Conservation (phyloP, 306 rosid genomes). For the Cicer bijugum region DNA sequence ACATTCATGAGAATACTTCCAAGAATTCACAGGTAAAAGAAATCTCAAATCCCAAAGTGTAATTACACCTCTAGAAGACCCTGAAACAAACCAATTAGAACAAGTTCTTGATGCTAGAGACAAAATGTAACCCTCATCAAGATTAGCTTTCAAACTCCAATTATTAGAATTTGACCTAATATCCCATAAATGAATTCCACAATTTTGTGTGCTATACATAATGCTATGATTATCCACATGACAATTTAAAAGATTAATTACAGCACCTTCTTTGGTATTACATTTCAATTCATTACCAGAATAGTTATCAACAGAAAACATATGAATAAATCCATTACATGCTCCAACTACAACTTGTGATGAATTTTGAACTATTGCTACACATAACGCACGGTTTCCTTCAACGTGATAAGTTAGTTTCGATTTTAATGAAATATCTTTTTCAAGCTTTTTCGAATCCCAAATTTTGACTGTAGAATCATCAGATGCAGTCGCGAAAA, state of each 20-base stretch:
- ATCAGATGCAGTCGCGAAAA: conserved; percentile 91
- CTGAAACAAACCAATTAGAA: conserved; percentile 97
- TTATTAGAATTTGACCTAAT: conserved; percentile 74
- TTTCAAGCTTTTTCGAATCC: conserved; percentile 92
- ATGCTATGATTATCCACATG: conserved; percentile 64
- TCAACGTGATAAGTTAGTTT: conserved; percentile 91
- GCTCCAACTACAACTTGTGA: conserved; percentile 92
- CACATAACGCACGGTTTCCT: conserved; percentile 88
- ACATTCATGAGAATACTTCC: conserved; percentile 85
- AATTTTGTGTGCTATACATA: conserved; percentile 91
- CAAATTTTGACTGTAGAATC: conserved; percentile 96
- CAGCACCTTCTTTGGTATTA: conserved; percentile 87
- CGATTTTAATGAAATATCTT: conserved; percentile 94
- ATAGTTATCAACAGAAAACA: conserved; percentile 91
- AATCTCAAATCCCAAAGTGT: conserved; percentile 98
- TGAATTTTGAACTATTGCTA: conserved; percentile 80
- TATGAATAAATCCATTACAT: conserved; percentile 87
- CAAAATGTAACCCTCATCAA: conserved; percentile 85
- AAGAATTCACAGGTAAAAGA: conserved; percentile 81
- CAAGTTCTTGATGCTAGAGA: conserved; percentile 79
- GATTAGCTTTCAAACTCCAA: conserved; percentile 78
- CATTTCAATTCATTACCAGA: conserved; percentile 82
- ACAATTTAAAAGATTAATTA: conserved; percentile 68
- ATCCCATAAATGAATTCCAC: conserved; percentile 98
- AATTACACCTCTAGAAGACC: conserved; percentile 90